Base-by-base conservation (phyloP, 1,139 yeast genomes). In the Blastobotrys serpentis region DNA sequence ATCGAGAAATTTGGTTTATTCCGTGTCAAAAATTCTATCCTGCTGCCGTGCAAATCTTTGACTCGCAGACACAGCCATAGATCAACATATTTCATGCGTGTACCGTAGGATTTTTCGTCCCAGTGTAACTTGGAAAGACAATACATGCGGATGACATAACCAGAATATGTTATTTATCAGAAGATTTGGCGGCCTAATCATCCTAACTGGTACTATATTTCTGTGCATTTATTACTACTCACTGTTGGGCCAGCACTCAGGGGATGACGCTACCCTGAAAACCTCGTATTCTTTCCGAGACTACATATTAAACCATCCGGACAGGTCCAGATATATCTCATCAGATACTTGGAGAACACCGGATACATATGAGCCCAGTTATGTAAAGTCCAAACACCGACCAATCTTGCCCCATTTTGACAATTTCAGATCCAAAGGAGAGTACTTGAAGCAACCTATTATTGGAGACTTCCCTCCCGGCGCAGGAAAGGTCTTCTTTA, bases 401-500 rank as follows among this genome's bases (percentile, higher is more conserved):
- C 52, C 52, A 4, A 30, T 23, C 19, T 26, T 49, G 29, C 49
- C 52, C 7, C 17, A 43, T 3, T 4, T 19, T 17, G 29, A 8
- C 8, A 18, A 46, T 8, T 52, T 37, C 33, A 17, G 34, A 10
- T 40, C 49, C 0, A 36, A 42, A 14, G 56, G 53, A 13, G 56
- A 52, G 26, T 56, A 57, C 37, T 44, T 58, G 25, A 53, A 52
- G 32, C 58, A 55, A 48, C 50, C 60, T 16, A 29, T 58, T 4
- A 48, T 56, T 1, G 56, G 57, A 3, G 59, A 58, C 43, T 55
- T 53, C 41, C 53, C 57, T 4, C 43, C 40, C 1, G 42, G 52
- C 8, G 33, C 59, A 1, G 58, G 61, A 5, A 53, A 57, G 3
- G 47, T 61, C 8, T 66, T 65, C 46, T 47, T 63, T 21, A 64